phyloP scores from a whole-genome alignment of 2,329 filamentous ascomycete species.

The Diplodia intermedia region DNA sequence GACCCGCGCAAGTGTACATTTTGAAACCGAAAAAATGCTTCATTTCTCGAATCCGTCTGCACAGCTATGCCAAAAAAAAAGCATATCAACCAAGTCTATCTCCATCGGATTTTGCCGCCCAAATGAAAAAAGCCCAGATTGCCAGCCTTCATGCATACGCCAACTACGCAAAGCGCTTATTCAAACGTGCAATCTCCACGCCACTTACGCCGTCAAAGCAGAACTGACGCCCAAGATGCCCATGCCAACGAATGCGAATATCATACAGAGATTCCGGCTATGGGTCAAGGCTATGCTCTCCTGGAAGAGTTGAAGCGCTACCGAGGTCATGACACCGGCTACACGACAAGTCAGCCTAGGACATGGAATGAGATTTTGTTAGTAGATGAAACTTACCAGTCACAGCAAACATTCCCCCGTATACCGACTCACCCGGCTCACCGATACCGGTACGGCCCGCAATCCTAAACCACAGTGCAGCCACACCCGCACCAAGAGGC shows the following conservation, averaged over 20 bases:
- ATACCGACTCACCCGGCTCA: constrained; percentile 64
- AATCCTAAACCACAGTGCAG: constrained; percentile 83
- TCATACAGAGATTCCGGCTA: constrained; percentile 76
- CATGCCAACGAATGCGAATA: constrained; percentile 87
- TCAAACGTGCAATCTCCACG: not conserved
- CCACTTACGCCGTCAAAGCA: constrained; percentile 71
- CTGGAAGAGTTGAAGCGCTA: constrained; percentile 85
- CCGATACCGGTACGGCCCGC: constrained; percentile 58
- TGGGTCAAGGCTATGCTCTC: constrained; percentile 86
- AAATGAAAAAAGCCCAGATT: not conserved
- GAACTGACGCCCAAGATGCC: constrained; percentile 82
- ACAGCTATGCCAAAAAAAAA: not conserved
- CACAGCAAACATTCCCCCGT: constrained; percentile 83
- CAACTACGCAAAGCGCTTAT: not conserved
- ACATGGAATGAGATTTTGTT: not conserved
- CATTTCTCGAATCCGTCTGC: not conserved
- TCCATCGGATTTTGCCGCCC: not conserved
- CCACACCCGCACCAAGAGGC: constrained; percentile 82
- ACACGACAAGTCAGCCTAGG: not conserved
- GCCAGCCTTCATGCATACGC: not conserved
- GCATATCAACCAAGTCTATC: not conserved
- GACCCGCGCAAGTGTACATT: too few relatives aligned
- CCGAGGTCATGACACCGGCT: constrained; percentile 93
- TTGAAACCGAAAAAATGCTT: not conserved
- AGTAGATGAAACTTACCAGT: constrained; percentile 56